phyloP scores from a whole-genome alignment of 495 filamentous ascomycete species.

The Viridothelium virens region DNA sequence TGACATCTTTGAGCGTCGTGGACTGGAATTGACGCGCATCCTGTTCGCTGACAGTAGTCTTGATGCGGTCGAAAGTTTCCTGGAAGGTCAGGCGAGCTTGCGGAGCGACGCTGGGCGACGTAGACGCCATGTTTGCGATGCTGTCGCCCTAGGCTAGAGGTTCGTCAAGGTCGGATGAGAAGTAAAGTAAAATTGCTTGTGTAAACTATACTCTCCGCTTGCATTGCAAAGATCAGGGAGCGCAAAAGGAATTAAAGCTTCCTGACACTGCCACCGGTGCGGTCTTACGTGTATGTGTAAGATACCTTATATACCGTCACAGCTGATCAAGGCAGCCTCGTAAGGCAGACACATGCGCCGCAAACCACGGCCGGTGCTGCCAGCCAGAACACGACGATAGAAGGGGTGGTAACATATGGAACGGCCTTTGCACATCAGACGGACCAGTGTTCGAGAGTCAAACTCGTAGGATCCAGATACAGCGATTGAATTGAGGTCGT shows the following conservation, averaged over 20 bases:
- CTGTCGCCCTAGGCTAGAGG: not conserved
- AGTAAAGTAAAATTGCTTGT: no score
- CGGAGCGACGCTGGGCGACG: not conserved
- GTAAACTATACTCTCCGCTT: no score
- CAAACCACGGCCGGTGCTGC: not conserved
- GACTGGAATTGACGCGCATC: constrained; percentile 5
- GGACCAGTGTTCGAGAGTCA: no score
- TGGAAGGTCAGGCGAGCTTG: constrained; percentile 2
- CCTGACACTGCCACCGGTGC: not conserved
- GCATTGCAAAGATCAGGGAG: no score
- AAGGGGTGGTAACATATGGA: no score
- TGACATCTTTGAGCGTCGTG: constrained; percentile 2
- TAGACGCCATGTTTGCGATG: not conserved
- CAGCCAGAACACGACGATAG: no score
- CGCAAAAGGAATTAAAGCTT: not conserved
- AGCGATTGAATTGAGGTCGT: not conserved
- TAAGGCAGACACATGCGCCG: not conserved
- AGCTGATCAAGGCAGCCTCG: not conserved
- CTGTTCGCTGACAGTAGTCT: not conserved
- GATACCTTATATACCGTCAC: no score
- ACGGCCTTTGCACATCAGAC: no score
- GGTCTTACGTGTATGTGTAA: no score
- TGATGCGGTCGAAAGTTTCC: constrained; percentile 6
- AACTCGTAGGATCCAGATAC: no score
- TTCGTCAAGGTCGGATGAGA: no score